phyloP scores from a whole-genome alignment of 202 grass and related monocot genomes.

The Carex arenaria region DNA sequence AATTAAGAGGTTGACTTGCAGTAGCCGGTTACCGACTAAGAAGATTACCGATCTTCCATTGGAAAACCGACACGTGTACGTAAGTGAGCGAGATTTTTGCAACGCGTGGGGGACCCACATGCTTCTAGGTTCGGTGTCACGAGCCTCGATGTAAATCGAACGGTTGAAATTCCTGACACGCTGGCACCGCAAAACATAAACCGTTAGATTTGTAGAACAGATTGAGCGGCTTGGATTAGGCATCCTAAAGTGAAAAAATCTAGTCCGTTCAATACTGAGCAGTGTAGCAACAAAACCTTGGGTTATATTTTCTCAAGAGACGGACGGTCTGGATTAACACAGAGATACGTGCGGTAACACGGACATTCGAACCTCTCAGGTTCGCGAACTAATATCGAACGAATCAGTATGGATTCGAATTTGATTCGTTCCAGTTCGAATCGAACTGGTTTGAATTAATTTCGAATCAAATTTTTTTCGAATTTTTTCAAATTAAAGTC shows the following conservation, averaged over 20 bases:
- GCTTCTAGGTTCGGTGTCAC: not conserved
- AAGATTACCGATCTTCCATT: not conserved
- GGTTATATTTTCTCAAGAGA: too few relatives aligned
- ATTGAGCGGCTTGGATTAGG: constrained; percentile 11
- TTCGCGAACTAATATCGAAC: too few relatives aligned
- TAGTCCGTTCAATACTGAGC: constrained; percentile 34
- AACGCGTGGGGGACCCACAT: not conserved
- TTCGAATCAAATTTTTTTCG: too few relatives aligned
- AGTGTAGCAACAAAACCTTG: constrained; percentile 26
- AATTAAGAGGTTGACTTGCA: constrained; percentile 7
- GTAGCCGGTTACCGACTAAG: not conserved
- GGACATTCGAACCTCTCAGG: too few relatives aligned
- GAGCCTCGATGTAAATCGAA: constrained; percentile 27
- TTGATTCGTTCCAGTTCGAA: too few relatives aligned
- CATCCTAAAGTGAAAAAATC: constrained; percentile 6
- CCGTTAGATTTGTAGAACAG: constrained; percentile 37
- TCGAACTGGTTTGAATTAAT: too few relatives aligned
- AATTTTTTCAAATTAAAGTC: too few relatives aligned
- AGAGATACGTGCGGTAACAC: too few relatives aligned
- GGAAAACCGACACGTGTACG: not conserved
- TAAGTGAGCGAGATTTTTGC: constrained; percentile 39
- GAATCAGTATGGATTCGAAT: too few relatives aligned
- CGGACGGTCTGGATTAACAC: too few relatives aligned
- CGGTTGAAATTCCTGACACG: constrained; percentile 14
- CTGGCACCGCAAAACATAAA: constrained; percentile 3